Percentiles rank a stretch among this genome's conserved stretches.
phyloP scores from a whole-genome alignment of 192 early-diverging fungal genomes.

The Entomortierella lignicola region DNA sequence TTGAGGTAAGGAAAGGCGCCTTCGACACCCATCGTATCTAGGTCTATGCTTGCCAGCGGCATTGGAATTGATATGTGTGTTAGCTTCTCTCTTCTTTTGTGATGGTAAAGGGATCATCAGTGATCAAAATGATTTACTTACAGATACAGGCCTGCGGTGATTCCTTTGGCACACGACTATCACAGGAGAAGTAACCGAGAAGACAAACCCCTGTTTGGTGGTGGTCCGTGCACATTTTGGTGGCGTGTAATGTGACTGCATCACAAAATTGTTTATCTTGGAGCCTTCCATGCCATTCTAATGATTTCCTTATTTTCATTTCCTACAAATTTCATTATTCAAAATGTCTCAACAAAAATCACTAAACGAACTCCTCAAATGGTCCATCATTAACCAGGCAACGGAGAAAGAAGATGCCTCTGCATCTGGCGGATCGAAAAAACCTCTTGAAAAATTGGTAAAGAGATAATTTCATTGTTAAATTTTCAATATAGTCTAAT shows the following conservation, averaged over 20 bases:
- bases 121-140: no score
- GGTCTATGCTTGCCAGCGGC: no score
- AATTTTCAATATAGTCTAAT: no score
- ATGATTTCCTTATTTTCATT: conserved; percentile 22
- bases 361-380: conserved; percentile 85
- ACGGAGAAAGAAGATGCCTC: conserved; percentile 78
- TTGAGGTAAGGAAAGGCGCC: no score
- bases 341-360: conserved; percentile 45
- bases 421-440: conserved; percentile 32
- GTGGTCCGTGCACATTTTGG: not conserved
- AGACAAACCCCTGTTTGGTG: no score
- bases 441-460: conserved; percentile 49
- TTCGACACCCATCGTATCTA: no score
- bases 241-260: not conserved
- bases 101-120: no score
- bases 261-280: not conserved
- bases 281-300: not conserved
- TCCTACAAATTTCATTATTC: conserved; percentile 4
- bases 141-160: no score
- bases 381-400: conserved; percentile 81
- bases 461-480: not conserved
- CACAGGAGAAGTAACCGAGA: no score
- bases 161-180: no score
- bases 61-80: no score
- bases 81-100: no score